Evolutionary conservation across 371 early-diverging fungal genomes (phyloP).

Genomic region (Mucor racemosus): DNA sequence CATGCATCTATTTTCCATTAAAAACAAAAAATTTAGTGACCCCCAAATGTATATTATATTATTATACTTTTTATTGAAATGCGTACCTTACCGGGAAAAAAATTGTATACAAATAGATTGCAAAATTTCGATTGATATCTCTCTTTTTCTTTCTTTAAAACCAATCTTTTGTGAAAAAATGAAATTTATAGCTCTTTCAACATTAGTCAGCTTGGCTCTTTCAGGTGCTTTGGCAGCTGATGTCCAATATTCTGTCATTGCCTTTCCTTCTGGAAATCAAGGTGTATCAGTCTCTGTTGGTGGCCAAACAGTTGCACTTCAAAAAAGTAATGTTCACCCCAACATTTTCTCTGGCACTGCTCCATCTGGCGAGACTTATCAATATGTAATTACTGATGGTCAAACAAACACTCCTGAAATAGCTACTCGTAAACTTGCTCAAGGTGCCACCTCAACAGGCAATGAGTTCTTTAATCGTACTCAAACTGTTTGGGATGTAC

Average conservation of each 20-base stretch:
- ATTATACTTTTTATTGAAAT: not conserved
- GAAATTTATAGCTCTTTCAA: slow-evolving; percentile 21
- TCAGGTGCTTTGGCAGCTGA: slow-evolving; percentile 30
- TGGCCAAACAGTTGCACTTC: slow-evolving; percentile 34
- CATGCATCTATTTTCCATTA: not conserved
- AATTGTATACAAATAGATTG: slow-evolving; percentile 4
- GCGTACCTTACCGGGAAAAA: slow-evolving; percentile 9
- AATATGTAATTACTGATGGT: slow-evolving; percentile 36
- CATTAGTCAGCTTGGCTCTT: slow-evolving; percentile 17
- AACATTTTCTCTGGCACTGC: slow-evolving; percentile 45
- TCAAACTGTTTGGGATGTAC: slow-evolving; percentile 46
- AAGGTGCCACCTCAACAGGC: slow-evolving; percentile 44
- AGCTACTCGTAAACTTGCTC: slow-evolving; percentile 40
- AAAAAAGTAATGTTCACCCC: slow-evolving; percentile 30
- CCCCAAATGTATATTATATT: not conserved
- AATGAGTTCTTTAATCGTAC: slow-evolving; percentile 61
- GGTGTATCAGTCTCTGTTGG: slow-evolving; percentile 41
- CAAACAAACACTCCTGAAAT: slow-evolving; percentile 27
- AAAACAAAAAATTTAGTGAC: not conserved
- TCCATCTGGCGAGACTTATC: slow-evolving; percentile 41
- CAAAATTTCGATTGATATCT: not conserved
- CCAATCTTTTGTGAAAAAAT: slow-evolving; percentile 7
- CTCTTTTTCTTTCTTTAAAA: slow-evolving; percentile 6
- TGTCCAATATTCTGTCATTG: slow-evolving; percentile 47
- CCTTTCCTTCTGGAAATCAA: slow-evolving; percentile 41